phyloP scores from a whole-genome alignment of 106 monocot genomes.

The Vanilla planifolia region DNA sequence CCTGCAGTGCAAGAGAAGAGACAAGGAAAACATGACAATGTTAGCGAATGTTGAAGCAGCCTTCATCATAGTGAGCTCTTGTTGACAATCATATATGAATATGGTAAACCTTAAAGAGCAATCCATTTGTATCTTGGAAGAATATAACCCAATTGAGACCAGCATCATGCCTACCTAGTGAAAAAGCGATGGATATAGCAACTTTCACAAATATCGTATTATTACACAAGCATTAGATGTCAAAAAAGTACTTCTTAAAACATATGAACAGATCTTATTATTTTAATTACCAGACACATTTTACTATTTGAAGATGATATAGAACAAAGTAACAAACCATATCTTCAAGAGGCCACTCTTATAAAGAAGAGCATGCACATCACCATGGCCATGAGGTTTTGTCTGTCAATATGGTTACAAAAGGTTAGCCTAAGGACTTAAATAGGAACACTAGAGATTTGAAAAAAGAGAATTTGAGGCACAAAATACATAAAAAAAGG shows the following conservation, averaged over 20 bases:
- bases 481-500: too few relatives aligned
- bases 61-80: too few relatives aligned
- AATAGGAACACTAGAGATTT: background rate
- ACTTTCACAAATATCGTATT: too few relatives aligned
- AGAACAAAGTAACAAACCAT: slow-evolving; percentile 36
- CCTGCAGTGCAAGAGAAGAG: slow-evolving; percentile 34
- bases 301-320: background rate
- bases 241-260: background rate
- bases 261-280: slow-evolving; percentile 1
- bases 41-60: too few relatives aligned
- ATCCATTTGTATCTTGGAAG: slow-evolving; percentile 95
- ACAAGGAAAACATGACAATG: background rate
- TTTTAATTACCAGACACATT: too few relatives aligned
- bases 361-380: slow-evolving; percentile 92
- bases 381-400: slow-evolving; percentile 98
- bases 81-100: background rate
- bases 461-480: background rate
- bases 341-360: slow-evolving; percentile 70
- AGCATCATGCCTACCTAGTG: slow-evolving; percentile 42
- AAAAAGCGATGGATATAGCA: background rate
- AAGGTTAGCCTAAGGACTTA: background rate
- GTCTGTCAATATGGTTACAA: slow-evolving; percentile 50
- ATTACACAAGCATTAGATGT: too few relatives aligned
- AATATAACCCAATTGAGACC: slow-evolving; percentile 86
- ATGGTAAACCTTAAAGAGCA: slow-evolving; percentile 76